Percentiles rank a stretch among this genome's conserved stretches.
Conservation (phyloP, 2,329 filamentous ascomycete genomes). For the Curvularia hawaiiensis region DNA sequence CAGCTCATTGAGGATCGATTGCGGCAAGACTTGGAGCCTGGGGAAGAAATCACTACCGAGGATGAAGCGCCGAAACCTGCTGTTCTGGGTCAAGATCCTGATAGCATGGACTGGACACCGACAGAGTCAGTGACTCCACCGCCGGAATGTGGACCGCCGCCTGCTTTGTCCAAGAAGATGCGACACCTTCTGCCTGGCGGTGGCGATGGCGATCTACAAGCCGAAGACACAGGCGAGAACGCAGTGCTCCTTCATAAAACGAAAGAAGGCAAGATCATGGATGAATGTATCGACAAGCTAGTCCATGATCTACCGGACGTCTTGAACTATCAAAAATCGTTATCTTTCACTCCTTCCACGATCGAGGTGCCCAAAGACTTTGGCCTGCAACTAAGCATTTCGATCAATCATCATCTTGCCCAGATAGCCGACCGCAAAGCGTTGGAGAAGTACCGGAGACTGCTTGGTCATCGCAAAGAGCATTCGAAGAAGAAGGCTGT, state of each 20-base stretch:
- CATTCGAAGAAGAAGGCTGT: conserved; percentile 37
- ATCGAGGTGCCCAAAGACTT: conserved; percentile 48
- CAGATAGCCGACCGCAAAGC: conserved; percentile 46
- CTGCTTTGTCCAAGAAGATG: conserved; percentile 36
- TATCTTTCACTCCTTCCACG: conserved; percentile 45
- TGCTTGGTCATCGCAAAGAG: conserved; percentile 45
- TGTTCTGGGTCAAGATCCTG: conserved; percentile 39
- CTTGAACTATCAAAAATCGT: conserved; percentile 41
- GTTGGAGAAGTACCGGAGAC: conserved; percentile 45
- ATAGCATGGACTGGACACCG: conserved; percentile 48
- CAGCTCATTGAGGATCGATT: conserved; percentile 41
- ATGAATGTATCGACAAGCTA: conserved; percentile 46
- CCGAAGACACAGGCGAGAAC: conserved; percentile 32
- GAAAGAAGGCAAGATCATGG: conserved; percentile 44
- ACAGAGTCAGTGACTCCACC: conserved; percentile 38
- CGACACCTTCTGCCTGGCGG: conserved; percentile 37
- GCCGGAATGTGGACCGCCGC: conserved; percentile 38
- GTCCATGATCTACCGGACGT: conserved; percentile 44
- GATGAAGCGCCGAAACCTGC: conserved; percentile 15
- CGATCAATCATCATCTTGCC: conserved; percentile 47
- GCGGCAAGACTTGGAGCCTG: conserved; percentile 24
- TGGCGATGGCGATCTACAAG: conserved; percentile 31
- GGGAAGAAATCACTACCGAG: conserved; percentile 12
- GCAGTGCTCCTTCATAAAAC: conserved; percentile 41
- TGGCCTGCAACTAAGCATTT: conserved; percentile 45